Evolutionary conservation across 306 rosid genomes (phyloP).

Genomic region (Lathyrus aphaca): DNA sequence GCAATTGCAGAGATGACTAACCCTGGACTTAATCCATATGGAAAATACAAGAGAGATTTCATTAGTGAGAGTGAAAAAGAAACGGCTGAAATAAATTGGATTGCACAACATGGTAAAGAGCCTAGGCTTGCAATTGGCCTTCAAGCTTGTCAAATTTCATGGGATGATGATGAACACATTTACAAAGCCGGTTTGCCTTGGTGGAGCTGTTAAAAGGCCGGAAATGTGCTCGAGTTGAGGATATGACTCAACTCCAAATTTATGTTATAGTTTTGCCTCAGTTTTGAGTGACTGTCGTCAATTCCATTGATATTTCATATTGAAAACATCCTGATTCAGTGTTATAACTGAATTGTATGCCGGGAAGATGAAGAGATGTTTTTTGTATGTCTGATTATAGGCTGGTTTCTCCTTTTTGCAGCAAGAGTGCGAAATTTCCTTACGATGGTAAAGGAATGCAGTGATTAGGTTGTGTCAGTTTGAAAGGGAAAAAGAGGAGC

Average conservation of each 20-base stretch:
- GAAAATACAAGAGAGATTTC: constrained; percentile 62
- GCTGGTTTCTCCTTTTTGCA: no score
- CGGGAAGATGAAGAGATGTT: no score
- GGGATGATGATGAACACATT: constrained; percentile 73
- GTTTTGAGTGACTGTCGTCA: constrained; percentile 34
- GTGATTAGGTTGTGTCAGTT: constrained; percentile 2
- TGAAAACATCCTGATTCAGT: constrained; percentile 29
- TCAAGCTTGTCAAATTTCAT: constrained; percentile 90
- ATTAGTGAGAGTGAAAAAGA: constrained; percentile 60
- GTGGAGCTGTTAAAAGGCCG: constrained; percentile 69
- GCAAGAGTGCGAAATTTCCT: no score
- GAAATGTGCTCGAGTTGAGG: constrained; percentile 32
- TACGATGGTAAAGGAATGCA: constrained; percentile 20
- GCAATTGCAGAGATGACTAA: constrained; percentile 71
- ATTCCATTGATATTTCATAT: not conserved
- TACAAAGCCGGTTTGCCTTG: constrained; percentile 85
- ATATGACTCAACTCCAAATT: constrained; percentile 21
- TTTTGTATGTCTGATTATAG: not conserved
- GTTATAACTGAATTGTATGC: constrained; percentile 1
- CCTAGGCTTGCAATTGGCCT: constrained; percentile 83
- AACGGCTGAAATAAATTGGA: constrained; percentile 65
- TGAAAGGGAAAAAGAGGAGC: constrained; percentile 16
- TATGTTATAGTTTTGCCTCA: constrained; percentile 17
- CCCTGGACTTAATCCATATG: constrained; percentile 83
- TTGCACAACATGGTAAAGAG: constrained; percentile 76